Percentiles rank a stretch among this genome's conserved stretches.
phyloP scores from a whole-genome alignment of 225 moss, liverwort and hornwort species.

The Sphagnum contortum region DNA sequence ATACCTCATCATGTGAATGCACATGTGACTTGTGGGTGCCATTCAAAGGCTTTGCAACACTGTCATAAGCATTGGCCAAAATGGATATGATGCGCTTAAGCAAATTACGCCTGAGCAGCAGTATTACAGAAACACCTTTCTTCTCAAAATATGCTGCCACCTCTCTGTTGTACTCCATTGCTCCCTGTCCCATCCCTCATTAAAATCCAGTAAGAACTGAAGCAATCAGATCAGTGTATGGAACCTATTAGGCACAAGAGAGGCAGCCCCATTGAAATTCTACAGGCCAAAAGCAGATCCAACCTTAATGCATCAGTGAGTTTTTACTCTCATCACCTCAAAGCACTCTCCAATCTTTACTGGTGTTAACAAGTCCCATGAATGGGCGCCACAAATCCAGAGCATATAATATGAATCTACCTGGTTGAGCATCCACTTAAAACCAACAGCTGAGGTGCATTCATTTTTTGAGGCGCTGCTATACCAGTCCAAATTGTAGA shows the following conservation, averaged over 20 bases:
- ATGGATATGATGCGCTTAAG: conserved; percentile 52
- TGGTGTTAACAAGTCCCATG: too few relatives aligned
- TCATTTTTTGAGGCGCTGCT: conserved; percentile 63
- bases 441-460: conserved; percentile 58
- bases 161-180: conserved; percentile 45
- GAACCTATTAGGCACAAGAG: too few relatives aligned
- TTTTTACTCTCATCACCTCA: too few relatives aligned
- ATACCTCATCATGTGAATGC: conserved; percentile 49
- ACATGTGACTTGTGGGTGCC: conserved; percentile 62
- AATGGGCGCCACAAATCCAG: too few relatives aligned
- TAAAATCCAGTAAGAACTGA: background rate
- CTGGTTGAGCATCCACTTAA: conserved; percentile 75
- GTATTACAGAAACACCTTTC: conserved; percentile 52
- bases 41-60: conserved; percentile 37
- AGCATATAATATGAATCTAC: conserved; percentile 5
- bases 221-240: background rate
- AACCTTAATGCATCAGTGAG: too few relatives aligned
- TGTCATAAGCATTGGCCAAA: conserved; percentile 56
- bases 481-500: conserved; percentile 56
- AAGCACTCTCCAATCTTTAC: too few relatives aligned
- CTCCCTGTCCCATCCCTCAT: conserved; percentile 24
- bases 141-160: conserved; percentile 39
- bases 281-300: too few relatives aligned
- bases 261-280: too few relatives aligned
- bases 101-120: conserved; percentile 44